Conservation (phyloP, 2,329 filamentous ascomycete genomes). For the Alternaria brassicicola region DNA sequence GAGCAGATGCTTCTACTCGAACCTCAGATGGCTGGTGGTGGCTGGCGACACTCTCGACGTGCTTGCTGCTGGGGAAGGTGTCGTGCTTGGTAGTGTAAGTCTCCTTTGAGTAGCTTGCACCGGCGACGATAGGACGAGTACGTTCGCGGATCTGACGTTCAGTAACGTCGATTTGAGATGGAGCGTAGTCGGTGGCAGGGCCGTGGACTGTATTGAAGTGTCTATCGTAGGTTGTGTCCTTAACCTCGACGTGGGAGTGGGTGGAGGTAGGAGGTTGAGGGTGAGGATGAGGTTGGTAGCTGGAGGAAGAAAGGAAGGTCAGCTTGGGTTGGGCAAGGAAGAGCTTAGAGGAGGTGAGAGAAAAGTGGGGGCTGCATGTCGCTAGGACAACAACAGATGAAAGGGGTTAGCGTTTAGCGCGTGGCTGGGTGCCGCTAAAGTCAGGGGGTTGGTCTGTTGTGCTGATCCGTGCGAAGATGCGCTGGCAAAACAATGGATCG, state of each 20-base stretch:
- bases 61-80: slow-evolving; percentile 47
- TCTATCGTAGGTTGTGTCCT: slow-evolving; percentile 58
- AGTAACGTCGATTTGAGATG: slow-evolving; percentile 62
- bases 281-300: slow-evolving; percentile 63
- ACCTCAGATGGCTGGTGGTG: slow-evolving; percentile 55
- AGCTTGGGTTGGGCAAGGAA: slow-evolving; percentile 44
- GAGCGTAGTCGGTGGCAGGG: slow-evolving; percentile 60
- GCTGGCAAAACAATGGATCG: slow-evolving; percentile 38
- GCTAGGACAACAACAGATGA: slow-evolving; percentile 50
- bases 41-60: slow-evolving; percentile 44
- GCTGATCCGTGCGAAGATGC: slow-evolving; percentile 38
- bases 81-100: slow-evolving; percentile 51
- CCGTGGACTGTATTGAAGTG: slow-evolving; percentile 56
- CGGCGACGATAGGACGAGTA: slow-evolving; percentile 60
- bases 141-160: slow-evolving; percentile 71
- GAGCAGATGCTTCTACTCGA: slow-evolving; percentile 57
- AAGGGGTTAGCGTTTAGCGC: slow-evolving; percentile 40
- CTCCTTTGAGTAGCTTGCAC: slow-evolving; percentile 48
- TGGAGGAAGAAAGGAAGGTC: slow-evolving; percentile 50
- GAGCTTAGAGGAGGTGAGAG: slow-evolving; percentile 39
- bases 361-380: slow-evolving; percentile 49
- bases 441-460: slow-evolving; percentile 43
- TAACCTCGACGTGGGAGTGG: slow-evolving; percentile 70
- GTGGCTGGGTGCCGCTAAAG: slow-evolving; percentile 43
- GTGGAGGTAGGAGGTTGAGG: slow-evolving; percentile 61